Conservation (phyloP, 2,329 filamentous ascomycete species). For the Aspergillus brasiliensis region DNA sequence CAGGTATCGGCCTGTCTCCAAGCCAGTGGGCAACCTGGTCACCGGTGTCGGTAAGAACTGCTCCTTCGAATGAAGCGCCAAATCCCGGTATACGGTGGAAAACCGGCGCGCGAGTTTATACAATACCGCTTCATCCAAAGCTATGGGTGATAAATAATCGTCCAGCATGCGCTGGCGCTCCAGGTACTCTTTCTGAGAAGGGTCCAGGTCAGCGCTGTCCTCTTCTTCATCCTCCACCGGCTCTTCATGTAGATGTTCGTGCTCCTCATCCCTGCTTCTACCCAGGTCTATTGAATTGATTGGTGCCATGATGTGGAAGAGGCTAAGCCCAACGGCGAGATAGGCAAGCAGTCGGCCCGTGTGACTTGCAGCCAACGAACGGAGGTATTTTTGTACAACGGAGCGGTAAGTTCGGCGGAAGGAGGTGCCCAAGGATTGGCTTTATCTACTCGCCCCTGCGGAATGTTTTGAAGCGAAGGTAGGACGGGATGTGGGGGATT, state of each 20-base stretch:
- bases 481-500: constrained; percentile 10
- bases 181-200: constrained; percentile 30
- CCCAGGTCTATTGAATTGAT: constrained; percentile 26
- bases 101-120: constrained; percentile 50
- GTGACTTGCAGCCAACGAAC: constrained; percentile 11
- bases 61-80: constrained; percentile 48
- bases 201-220: constrained; percentile 35
- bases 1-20: constrained; percentile 57
- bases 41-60: constrained; percentile 53
- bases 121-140: constrained; percentile 44
- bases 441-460: constrained; percentile 13
- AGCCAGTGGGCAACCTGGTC: constrained; percentile 51
- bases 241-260: constrained; percentile 32
- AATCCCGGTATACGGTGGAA: constrained; percentile 46
- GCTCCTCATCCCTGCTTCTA: constrained; percentile 32
- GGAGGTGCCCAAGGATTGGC: constrained; percentile 7
- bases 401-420: constrained; percentile 1
- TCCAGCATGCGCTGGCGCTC: constrained; percentile 40
- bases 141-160: constrained; percentile 44
- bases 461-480: constrained; percentile 13
- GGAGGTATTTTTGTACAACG: constrained; percentile 8
- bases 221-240: constrained; percentile 39
- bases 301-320: constrained; percentile 26
- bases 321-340: constrained; percentile 1
- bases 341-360: constrained; percentile 9